Evolutionary conservation across 2,329 filamentous ascomycete genomes (phyloP), one percentile per base, ranked within the genome.

Genomic region (Colletotrichum orchidophilum): DNA sequence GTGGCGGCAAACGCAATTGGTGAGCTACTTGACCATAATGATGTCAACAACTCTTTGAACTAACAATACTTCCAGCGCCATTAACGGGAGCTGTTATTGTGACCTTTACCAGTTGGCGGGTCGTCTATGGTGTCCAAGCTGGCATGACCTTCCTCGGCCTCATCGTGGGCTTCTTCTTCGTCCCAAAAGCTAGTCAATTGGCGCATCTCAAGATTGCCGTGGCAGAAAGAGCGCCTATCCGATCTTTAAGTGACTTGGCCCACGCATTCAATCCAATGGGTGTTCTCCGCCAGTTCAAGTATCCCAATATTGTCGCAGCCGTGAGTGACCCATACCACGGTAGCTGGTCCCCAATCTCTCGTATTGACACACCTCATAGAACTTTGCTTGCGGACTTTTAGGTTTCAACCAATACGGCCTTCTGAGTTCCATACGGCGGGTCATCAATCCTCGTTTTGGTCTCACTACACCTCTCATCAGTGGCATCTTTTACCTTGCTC

Each of bases 381-480:
- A 73, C 49, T 50, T 73, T 3, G 59, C 72, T 2, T 73, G 72
- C 7, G 72, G 72, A 2, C 29, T 74, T 39, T 83, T 94, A 0
- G 88, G 93, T 8, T 94, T 90, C 89, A 93, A 93, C 78, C 92
- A 93, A 81, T 93, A 93, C 79, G 87, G 85, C 3, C 85, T 93
- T 0, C 84, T 93, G 5, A 93, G 90, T 0, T 89, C 89, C 0
- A 93, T 93, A 72, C 88, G 91, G 33, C 92, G 92, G 75, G 88
- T 93, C 18, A 83, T 94, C 21, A 93, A 93, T 75, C 91, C 92
- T 0, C 89, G 92, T 63, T 93, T 93, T 82, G 77, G 87, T 61
- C 85, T 94, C 12, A 87, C 86, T 0, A 85, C 85, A 0, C 91
- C 92, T 0, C 85, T 93, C n/a, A 87, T 92, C 76, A 87, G 87